Evolutionary conservation across 257 asterid genomes (phyloP), one percentile per base, ranked within the genome.

Genomic region (Solanum boliviense): DNA sequence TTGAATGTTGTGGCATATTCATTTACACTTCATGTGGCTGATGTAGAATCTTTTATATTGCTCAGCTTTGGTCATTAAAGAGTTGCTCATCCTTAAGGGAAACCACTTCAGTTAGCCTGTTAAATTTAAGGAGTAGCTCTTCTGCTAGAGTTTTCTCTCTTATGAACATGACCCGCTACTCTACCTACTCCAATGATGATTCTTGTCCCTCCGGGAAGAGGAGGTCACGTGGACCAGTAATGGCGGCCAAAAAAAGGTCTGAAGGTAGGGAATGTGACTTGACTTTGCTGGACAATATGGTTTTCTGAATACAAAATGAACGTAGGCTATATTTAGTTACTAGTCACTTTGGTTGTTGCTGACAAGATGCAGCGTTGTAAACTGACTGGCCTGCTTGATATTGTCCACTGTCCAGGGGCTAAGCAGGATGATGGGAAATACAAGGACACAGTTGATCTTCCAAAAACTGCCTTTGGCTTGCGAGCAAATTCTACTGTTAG

Each of bases 341-440:
- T 65, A 67, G 74, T 41, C 88, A 68, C 76, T 90, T 20, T 23
- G 20, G 52, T 86, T 78, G 87, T 84, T 87, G 86, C 34, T 25
- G 84, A 81, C 60, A 85, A 76, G 41, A 48, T 83, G 87, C 48
- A 8, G 38, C 3, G 0, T 41, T 88, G 18, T 90, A 29, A 79
- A 46, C 70, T 89, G 79, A 84, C 21, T 67, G 29, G 70, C 85
- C 67, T 89, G 85, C 82, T 82, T 84, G 71, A 52, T 86, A 83
- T 85, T 36, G 29, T 39, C 86, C 86, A 68, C 73, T 91, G 89
- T 89, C 81, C 89, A 93, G 98, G 94, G 86, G 89, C 89, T 85
- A 94, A 94, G 90, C 96, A 93, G 93, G 98, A 91, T 85, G 98
- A 94, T 87, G 99, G 99, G 12, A 97, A 92, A 90, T 97, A 97